Evolutionary conservation across 106 monocot genomes (phyloP), one percentile per base, ranked within the genome.

Genomic region (Gastrodia elata): DNA sequence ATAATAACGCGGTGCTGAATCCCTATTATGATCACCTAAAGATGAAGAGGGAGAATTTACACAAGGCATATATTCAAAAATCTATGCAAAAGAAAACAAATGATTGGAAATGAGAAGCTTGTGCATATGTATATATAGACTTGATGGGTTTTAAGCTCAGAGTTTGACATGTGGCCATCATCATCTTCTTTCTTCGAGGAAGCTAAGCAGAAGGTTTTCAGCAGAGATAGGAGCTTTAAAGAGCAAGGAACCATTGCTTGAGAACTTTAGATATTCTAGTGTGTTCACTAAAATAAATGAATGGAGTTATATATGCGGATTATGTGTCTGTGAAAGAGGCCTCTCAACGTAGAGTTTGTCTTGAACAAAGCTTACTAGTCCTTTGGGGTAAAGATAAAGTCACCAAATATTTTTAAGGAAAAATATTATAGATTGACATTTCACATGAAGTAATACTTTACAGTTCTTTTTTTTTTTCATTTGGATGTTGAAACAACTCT

Each of bases 361-460:
- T 55, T 3, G 39, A 67, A 42, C 24, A 18, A 68, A 71, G 37
- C 7, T 30, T 68, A 67, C 39, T 74, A 80, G 78, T 26, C 24
- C 80, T 85, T 86, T 79, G 83, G 85, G 81, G 85, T 89, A 74
- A 88, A 88, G 88, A 73, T 65, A 73, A 88, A 75, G 88, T 80
- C 38, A 80, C 38, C 71, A 69, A 40, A 40, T 27, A 69, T 41
- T 26, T 11, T 40, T 25, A 8, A 20, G 9, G 20, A 9, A 37
- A 38, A 38, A 20, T 37, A 36, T 38, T 37, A 18, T 35, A 67
- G 0, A 61, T 61, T 30, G 61, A 61, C 61, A 44, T 44, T 57
- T 57, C 9, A n/a, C 24, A n/a, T n/a, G n/a, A n/a, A n/a, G n/a
- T n/a, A n/a, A n/a, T n/a, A n/a, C n/a, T n/a, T n/a, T n/a, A n/a